Percentiles rank a stretch among this genome's conserved stretches.
These are phyloP conservation scores for Chrysoporthe puriensis DNA, from an alignment of 2,329 filamentous ascomycete species.

Conservation along the genomic window DNA sequence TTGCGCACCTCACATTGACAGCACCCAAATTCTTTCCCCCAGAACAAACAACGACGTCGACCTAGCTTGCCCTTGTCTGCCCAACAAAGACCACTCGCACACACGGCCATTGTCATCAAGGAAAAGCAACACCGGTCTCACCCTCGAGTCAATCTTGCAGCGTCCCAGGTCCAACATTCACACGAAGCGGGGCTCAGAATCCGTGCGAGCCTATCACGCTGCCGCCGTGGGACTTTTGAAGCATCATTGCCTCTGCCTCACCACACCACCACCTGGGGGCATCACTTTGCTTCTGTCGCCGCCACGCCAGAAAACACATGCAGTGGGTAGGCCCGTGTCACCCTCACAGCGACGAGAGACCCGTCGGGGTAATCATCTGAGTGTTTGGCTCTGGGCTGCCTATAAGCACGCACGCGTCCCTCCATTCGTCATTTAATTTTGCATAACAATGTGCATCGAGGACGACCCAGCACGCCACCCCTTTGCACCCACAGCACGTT, in stretches of 20 bases:
- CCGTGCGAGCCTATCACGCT: not conserved
- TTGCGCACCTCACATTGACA: not conserved
- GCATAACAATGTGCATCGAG: slow-evolving; percentile 22
- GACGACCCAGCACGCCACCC: slow-evolving; percentile 6
- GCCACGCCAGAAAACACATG: not conserved
- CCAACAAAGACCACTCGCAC: not conserved
- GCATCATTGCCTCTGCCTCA: not conserved
- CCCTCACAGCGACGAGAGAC: slow-evolving; percentile 2
- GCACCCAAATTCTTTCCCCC: slow-evolving; percentile 18
- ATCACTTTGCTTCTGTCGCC: not conserved
- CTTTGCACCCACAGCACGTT: slow-evolving; percentile 17
- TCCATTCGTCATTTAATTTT: slow-evolving; percentile 3
- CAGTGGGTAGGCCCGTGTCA: not conserved
- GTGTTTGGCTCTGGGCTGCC: not conserved
- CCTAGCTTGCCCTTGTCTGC: not conserved
- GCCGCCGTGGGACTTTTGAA: not conserved
- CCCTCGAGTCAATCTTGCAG: not conserved
- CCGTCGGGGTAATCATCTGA: slow-evolving; percentile 6
- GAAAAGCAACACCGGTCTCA: not conserved
- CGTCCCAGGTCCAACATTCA: not conserved
- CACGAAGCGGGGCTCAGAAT: not conserved
- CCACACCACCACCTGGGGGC: not conserved
- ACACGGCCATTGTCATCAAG: not conserved
- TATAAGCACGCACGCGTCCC: slow-evolving; percentile 7
- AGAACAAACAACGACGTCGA: not conserved